Evolutionary conservation across 345 rosid genomes (phyloP), one percentile per base, ranked within the genome.

Genomic region (Eucalyptus caleyi): DNA sequence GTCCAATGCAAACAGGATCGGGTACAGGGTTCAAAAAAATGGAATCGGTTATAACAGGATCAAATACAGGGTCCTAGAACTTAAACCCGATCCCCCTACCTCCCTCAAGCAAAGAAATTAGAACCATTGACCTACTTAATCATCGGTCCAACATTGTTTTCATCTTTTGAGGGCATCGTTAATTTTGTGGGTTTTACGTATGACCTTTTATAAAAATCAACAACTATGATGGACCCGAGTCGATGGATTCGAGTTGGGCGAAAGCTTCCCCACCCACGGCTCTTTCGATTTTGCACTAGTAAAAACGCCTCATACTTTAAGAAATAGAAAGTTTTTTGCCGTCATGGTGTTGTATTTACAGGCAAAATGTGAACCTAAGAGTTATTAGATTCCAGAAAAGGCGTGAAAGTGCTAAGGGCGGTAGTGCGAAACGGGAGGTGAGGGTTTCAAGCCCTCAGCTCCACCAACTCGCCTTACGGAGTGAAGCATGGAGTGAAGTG

Each of bases 1-100:
- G 0, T 50, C 1, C 0, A 50, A 50, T 50, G 1, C 3, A 15
- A 50, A 50, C 0, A 5, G 0, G 6, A 0, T 50, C 1, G 0
- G 0, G 0, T 50, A 50, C 1, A 14, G 0, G 6, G 0, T 50
- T 1, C 16, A 14, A 50, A 50, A 50, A 50, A 50, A 50, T 0
- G 0, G 1, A 50, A 5, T 0, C 18, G 0, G 0, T 50, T 50
- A 50, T 50, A 15, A n/a, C n/a, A n/a, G n/a, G n/a, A n/a, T n/a
- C n/a, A n/a, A n/a, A n/a, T n/a, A n/a, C n/a, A n/a, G n/a, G n/a
- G n/a, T n/a, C n/a, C 0, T 50, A 50, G 1, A 50, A 50, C 1
- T 0, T 50, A 0, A 0, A 50, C 6, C 6, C 18, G 3, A 50
- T 50, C 6, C 18, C 18, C 23, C 24, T 32, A 8, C 23, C 42